Conservation (phyloP, 2,329 filamentous ascomycete species). For the Cladosporium sphaerospermum region DNA sequence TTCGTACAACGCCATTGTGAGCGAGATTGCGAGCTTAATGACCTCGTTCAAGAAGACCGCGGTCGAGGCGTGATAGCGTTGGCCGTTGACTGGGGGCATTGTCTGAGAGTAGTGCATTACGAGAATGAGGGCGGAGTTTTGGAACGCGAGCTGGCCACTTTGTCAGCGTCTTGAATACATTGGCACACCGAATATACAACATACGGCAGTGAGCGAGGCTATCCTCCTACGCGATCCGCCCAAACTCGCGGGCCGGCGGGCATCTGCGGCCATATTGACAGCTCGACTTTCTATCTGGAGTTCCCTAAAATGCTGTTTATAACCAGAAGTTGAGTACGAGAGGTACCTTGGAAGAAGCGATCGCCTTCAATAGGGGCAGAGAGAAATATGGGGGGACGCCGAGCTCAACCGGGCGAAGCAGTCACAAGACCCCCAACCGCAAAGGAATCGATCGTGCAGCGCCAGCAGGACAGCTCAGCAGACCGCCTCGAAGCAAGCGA, state of each 20-base stretch:
- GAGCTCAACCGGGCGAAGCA: too few species aligned
- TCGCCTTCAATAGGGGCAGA: too few species aligned
- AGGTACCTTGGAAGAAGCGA: too few species aligned
- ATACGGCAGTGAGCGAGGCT: conserved; percentile 8
- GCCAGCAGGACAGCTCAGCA: background rate
- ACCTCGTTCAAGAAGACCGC: conserved; percentile 91
- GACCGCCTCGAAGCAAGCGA: background rate
- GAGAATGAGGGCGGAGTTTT: conserved; percentile 73
- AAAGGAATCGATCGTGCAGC: too few species aligned
- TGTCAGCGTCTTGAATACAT: background rate
- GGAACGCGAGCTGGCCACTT: conserved; percentile 60
- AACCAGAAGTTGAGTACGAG: too few species aligned
- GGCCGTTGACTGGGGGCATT: conserved; percentile 77
- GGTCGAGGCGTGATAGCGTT: conserved; percentile 88
- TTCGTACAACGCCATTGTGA: conserved; percentile 84
- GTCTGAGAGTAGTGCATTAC: conserved; percentile 92
- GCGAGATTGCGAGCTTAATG: conserved; percentile 78
- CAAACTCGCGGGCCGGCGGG: background rate
- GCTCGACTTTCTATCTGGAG: background rate
- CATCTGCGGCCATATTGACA: conserved; percentile 2
- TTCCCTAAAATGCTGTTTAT: too few species aligned
- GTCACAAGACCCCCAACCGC: too few species aligned
- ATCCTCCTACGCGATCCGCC: background rate
- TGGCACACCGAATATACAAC: background rate
- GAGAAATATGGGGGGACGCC: too few species aligned